These are phyloP conservation scores for Coniophora puteana DNA, from an alignment of 1,284 basidiomycete genomes.

Conservation along the genomic window DNA sequence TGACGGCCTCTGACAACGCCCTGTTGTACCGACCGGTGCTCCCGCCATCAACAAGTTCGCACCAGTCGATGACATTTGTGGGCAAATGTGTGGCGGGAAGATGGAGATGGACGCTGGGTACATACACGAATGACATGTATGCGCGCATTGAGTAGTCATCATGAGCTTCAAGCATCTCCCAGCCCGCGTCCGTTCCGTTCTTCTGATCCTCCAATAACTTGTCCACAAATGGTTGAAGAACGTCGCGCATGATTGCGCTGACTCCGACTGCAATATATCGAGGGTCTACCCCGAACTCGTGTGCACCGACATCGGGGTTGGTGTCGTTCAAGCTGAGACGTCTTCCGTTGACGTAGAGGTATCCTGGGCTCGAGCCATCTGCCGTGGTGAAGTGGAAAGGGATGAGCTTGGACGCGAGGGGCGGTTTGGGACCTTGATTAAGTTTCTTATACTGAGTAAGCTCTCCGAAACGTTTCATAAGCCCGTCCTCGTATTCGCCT, in stretches of 20 bases:
- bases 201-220: constrained; percentile 11
- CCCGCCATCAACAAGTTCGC: constrained; percentile 13
- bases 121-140: constrained; percentile 17
- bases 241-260: constrained; percentile 10
- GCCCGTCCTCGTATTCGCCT: constrained; percentile 15
- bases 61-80: constrained; percentile 19
- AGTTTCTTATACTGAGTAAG: constrained; percentile 14
- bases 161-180: constrained; percentile 11
- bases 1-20: constrained; percentile 15
- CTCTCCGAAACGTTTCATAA: constrained; percentile 27
- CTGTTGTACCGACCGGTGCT: constrained; percentile 13
- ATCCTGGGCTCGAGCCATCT: constrained; percentile 4
- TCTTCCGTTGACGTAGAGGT: constrained; percentile 14
- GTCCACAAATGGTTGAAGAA: constrained; percentile 8
- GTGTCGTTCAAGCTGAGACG: not conserved
- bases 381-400: constrained; percentile 10
- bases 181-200: constrained; percentile 8
- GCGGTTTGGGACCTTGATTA: constrained; percentile 7
- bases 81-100: constrained; percentile 14
- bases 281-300: constrained; percentile 7
- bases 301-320: constrained; percentile 10
- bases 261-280: constrained; percentile 13
- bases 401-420: constrained; percentile 11
- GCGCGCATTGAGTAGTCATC: constrained; percentile 14
- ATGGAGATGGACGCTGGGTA: constrained; percentile 12